Evolutionary conservation across 2,329 filamentous ascomycete species (phyloP).

Genomic region (Periconia sp.): DNA sequence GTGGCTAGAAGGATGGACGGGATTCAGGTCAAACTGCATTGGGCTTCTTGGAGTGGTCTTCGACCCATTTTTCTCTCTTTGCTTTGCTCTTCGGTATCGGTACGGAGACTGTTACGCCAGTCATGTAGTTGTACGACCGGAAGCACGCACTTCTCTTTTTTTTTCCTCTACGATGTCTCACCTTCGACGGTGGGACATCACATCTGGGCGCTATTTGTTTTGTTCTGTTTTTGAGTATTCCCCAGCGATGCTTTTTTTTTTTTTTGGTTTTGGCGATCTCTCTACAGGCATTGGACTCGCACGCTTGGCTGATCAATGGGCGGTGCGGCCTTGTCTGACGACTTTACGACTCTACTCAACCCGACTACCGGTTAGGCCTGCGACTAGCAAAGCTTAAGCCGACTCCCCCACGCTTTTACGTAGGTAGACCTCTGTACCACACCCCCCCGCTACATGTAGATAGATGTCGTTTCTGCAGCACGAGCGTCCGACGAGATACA

Average conservation of each 20-base stretch:
- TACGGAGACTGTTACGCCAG: neutral
- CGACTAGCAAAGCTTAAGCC: too few species aligned
- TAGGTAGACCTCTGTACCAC: neutral
- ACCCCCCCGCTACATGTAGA: neutral
- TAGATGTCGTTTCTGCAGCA: slow-evolving; percentile 1
- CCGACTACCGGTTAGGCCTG: too few species aligned
- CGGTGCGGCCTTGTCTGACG: slow-evolving; percentile 6
- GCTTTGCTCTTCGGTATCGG: neutral
- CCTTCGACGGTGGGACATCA: neutral
- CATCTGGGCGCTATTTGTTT: neutral
- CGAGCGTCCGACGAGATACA: too few species aligned
- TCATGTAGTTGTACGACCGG: slow-evolving; percentile 1
- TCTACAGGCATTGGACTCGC: neutral
- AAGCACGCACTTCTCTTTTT: too few species aligned
- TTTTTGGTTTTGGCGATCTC: too few species aligned
- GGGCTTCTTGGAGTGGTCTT: too few species aligned
- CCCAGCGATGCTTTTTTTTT: neutral
- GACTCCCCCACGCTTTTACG: neutral
- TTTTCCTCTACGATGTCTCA: too few species aligned
- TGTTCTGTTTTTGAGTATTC: neutral
- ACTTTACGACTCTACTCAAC: too few species aligned
- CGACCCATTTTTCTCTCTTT: neutral
- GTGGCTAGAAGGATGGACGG: slow-evolving; percentile 9
- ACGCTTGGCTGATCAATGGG: slow-evolving; percentile 1
- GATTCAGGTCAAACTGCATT: slow-evolving; percentile 6